Conservation (phyloP, 352 stramenopile species). For the Globisporangium heterothallicum region DNA sequence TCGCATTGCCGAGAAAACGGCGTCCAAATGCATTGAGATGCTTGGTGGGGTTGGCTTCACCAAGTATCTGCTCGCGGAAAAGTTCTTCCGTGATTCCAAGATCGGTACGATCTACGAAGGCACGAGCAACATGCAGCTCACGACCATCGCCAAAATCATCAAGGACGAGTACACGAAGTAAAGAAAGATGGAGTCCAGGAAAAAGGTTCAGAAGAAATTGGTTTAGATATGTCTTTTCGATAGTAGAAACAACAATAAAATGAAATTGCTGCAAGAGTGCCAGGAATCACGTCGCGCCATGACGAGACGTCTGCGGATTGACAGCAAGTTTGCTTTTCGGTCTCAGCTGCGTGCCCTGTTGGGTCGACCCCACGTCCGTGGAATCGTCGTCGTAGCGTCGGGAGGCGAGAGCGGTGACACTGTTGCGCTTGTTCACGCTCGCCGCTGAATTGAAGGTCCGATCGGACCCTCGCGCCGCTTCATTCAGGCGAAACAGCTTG, state of each 20-base stretch:
- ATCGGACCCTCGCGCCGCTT: not conserved
- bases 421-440: not conserved
- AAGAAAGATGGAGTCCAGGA: too few relatives aligned
- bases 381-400: not conserved
- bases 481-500: slow-evolving; percentile 34
- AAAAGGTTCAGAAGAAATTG: too few relatives aligned
- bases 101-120: slow-evolving; percentile 98
- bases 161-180: slow-evolving; percentile 87
- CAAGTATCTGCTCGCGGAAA: slow-evolving; percentile 92
- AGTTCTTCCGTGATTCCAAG: slow-evolving; percentile 97
- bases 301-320: not conserved
- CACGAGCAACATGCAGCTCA: slow-evolving; percentile 97
- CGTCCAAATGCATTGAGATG: slow-evolving; percentile 95
- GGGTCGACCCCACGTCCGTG: not conserved
- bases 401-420: not conserved
- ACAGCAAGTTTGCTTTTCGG: not conserved
- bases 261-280: too few relatives aligned
- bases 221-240: slow-evolving; percentile 1
- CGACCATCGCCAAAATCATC: slow-evolving; percentile 89
- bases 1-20: slow-evolving; percentile 93
- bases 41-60: slow-evolving; percentile 95
- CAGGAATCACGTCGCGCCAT: too few relatives aligned
- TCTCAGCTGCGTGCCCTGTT: not conserved
- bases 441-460: not conserved
- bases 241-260: slow-evolving; percentile 5